Conservation (phyloP, 2,329 filamentous ascomycete species). For the Bipolaris oryzae region DNA sequence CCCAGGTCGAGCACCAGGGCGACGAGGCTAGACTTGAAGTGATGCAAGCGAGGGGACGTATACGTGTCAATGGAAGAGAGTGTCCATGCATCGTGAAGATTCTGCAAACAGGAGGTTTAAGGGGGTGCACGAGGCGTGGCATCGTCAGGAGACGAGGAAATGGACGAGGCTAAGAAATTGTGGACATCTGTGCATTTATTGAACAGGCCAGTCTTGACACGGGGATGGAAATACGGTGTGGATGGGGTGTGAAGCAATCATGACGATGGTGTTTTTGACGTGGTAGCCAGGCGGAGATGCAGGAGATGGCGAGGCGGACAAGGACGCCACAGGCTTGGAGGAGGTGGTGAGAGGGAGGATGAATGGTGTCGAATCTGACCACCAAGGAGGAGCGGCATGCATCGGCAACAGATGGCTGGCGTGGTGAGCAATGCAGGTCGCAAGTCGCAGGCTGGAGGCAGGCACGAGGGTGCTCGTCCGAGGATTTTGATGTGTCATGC, state of each 20-base stretch:
- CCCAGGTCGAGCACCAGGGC: constrained; percentile 26
- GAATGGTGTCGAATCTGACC: constrained; percentile 12
- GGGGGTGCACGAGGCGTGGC: constrained; percentile 8
- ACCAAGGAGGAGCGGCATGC: constrained; percentile 24
- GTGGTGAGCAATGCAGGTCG: constrained; percentile 17
- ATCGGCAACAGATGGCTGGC: constrained; percentile 16
- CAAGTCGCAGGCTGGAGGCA: constrained; percentile 19
- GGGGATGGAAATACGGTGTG: not conserved
- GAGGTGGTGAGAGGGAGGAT: constrained; percentile 20
- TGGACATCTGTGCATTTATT: not conserved
- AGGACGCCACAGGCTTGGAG: not conserved
- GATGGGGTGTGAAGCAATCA: not conserved
- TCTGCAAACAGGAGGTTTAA: constrained; percentile 25
- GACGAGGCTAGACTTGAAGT: constrained; percentile 24
- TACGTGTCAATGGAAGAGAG: constrained; percentile 25
- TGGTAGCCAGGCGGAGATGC: constrained; percentile 20
- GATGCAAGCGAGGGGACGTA: constrained; percentile 26
- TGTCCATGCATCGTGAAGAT: constrained; percentile 27
- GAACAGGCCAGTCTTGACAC: not conserved
- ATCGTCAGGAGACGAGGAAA: not conserved
- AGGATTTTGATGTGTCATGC: constrained; percentile 42
- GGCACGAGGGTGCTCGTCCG: constrained; percentile 33
- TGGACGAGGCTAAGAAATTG: not conserved
- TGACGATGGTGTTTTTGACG: not conserved
- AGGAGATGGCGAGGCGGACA: not conserved